Evolutionary conservation across 1,139 yeast genomes (phyloP).

Genomic region (Hanseniaspora gamundiae): DNA sequence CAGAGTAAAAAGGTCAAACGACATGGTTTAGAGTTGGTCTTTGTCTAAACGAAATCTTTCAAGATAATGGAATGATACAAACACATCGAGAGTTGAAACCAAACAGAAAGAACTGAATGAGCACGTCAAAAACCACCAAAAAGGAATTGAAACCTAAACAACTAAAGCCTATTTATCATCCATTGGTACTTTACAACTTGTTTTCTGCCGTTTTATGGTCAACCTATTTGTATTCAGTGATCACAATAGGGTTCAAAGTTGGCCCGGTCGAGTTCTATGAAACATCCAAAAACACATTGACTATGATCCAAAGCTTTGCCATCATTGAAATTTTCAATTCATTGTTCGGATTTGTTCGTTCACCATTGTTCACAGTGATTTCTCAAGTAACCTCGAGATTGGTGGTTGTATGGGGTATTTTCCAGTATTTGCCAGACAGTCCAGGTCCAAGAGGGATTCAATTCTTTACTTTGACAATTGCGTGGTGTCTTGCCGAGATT

Average conservation of each 20-base stretch:
- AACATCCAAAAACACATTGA: slow-evolving; percentile 47
- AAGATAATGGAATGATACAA: too few relatives aligned
- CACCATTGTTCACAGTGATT: slow-evolving; percentile 72
- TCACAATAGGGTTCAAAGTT: slow-evolving; percentile 26
- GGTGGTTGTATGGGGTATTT: slow-evolving; percentile 73
- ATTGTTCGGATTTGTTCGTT: slow-evolving; percentile 62
- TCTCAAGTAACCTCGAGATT: slow-evolving; percentile 83
- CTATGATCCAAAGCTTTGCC: slow-evolving; percentile 73
- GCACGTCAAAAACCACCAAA: too few relatives aligned
- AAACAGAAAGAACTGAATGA: too few relatives aligned
- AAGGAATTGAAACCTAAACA: not conserved
- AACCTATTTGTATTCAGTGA: slow-evolving; percentile 38
- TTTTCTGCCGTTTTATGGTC: slow-evolving; percentile 59
- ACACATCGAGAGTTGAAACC: too few relatives aligned
- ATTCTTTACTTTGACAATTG: slow-evolving; percentile 53
- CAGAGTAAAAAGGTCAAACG: too few relatives aligned
- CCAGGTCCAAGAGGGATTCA: slow-evolving; percentile 44
- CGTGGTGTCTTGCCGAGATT: slow-evolving; percentile 89
- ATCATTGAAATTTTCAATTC: slow-evolving; percentile 73
- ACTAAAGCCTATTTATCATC: slow-evolving; percentile 4
- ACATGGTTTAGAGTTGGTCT: too few relatives aligned
- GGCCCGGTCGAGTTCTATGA: slow-evolving; percentile 46
- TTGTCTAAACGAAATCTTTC: too few relatives aligned
- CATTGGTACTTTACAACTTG: slow-evolving; percentile 44
- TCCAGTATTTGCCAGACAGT: slow-evolving; percentile 57